Evolutionary conservation across 768 basidiomycete species (phyloP), one percentile per base, ranked within the genome.

Genomic region (Naganishia friedmannii): DNA sequence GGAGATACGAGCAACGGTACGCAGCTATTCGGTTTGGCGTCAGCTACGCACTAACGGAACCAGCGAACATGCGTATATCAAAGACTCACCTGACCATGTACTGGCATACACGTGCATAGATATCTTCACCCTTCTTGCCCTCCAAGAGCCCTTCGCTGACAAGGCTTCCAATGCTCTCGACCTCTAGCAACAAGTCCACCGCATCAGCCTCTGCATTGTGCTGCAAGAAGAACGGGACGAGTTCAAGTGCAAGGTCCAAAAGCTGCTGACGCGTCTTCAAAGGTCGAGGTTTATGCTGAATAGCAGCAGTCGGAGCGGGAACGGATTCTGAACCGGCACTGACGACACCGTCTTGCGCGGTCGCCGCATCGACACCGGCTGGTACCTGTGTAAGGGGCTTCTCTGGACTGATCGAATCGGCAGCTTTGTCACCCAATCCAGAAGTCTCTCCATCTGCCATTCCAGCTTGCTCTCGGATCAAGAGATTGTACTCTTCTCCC

Each of bases 191-290:
- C 39, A 98, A 84, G 83, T 98, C 96, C 37, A 99, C 94, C 0
- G 95, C 96, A 79, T 99, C 96, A 34, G 93, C 94, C 81, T 99
- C 96, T 12, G 94, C 96, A 77, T 99, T 97, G 80, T 98, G 96
- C 21, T 85, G 84, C 17, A 98, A 83, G 73, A 98, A 85, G 84
- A 98, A 99, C 15, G 84, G 88, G 8, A 93, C 91, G 76, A 96
- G 92, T 76, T 92, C 86, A 70, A 90, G 84, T 0, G 90, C 91
- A 65, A 97, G 86, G 0, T 83, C 83, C 32, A 88, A 86, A 54
- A 98, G 84, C 70, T 92, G 90, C 26, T 91, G 89, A 19, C 72
- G 67, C 6, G 74, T 72, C 53, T 78, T 78, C 37, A 58, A 63
- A n/a, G 74, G 56, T 23, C 67, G 65, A 26, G 57, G 34, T 23